These are phyloP conservation scores for Cicer bijugum DNA, from an alignment of 306 rosid genomes.

Conservation along the genomic window DNA sequence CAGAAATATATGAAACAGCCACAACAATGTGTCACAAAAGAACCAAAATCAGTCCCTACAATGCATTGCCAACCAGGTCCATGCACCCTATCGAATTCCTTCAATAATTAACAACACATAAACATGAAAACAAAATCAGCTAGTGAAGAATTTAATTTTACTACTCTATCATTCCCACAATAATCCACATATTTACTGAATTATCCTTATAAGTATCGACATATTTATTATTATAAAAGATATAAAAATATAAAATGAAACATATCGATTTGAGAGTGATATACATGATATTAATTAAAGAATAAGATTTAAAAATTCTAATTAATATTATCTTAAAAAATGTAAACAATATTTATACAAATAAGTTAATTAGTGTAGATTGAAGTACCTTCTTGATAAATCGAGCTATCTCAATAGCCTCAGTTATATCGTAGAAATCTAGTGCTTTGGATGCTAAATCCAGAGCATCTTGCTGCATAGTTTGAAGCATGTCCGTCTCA, in stretches of 20 bases:
- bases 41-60: slow-evolving; percentile 90
- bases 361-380: no score
- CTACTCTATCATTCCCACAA: no score
- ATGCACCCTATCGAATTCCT: slow-evolving; percentile 76
- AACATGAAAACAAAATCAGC: neutral
- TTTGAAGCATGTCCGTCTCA: slow-evolving; percentile 84
- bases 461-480: slow-evolving; percentile 80
- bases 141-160: neutral
- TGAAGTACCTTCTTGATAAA: slow-evolving; percentile 68
- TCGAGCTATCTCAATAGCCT: slow-evolving; percentile 81
- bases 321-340: no score
- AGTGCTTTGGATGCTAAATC: slow-evolving; percentile 83
- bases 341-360: no score
- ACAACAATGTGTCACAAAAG: slow-evolving; percentile 81
- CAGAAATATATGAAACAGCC: slow-evolving; percentile 83
- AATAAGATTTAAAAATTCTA: no score
- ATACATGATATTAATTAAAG: no score
- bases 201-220: no score
- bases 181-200: no score
- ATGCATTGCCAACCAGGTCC: slow-evolving; percentile 94
- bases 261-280: no score
- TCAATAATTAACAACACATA: slow-evolving; percentile 36
- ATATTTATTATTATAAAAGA: no score
- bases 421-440: slow-evolving; percentile 80
- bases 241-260: no score